Percentiles rank a stretch among this genome's conserved stretches.
These are phyloP conservation scores for Collybiopsis luxurians DNA, from an alignment of 768 basidiomycete genomes.

Conservation along the genomic window DNA sequence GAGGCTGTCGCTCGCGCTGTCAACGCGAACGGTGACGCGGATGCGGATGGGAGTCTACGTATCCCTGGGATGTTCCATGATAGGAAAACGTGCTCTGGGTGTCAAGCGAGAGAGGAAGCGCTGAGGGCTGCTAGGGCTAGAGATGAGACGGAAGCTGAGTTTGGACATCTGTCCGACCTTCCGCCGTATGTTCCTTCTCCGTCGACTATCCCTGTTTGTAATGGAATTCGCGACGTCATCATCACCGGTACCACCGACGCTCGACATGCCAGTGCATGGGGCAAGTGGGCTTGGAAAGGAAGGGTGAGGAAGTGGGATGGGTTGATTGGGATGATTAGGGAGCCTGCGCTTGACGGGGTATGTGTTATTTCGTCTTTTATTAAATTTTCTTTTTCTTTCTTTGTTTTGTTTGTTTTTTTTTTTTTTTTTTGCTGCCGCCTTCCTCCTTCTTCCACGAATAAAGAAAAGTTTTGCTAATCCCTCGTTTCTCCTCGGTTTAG, in stretches of 20 bases:
- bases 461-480: no score
- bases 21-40: not conserved
- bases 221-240: slow-evolving; percentile 44
- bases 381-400: not conserved
- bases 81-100: slow-evolving; percentile 9
- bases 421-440: no score
- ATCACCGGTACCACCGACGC: slow-evolving; percentile 47
- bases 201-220: slow-evolving; percentile 21
- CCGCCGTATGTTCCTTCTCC: slow-evolving; percentile 4
- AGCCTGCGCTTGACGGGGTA: not conserved
- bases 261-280: slow-evolving; percentile 33
- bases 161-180: not conserved
- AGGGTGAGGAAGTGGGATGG: slow-evolving; percentile 37
- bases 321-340: slow-evolving; percentile 17
- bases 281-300: slow-evolving; percentile 31
- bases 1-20: no score
- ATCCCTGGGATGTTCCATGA: slow-evolving; percentile 8
- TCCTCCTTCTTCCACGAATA: no score
- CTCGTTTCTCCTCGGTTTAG: not conserved
- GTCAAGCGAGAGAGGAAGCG: slow-evolving; percentile 4
- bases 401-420: no score
- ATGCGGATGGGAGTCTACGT: not conserved
- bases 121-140: not conserved
- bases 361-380: slow-evolving; percentile 20
- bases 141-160: not conserved